These are phyloP conservation scores for Aureobasidium sp. DNA, from an alignment of 2,329 filamentous ascomycete species.

Conservation along the genomic window DNA sequence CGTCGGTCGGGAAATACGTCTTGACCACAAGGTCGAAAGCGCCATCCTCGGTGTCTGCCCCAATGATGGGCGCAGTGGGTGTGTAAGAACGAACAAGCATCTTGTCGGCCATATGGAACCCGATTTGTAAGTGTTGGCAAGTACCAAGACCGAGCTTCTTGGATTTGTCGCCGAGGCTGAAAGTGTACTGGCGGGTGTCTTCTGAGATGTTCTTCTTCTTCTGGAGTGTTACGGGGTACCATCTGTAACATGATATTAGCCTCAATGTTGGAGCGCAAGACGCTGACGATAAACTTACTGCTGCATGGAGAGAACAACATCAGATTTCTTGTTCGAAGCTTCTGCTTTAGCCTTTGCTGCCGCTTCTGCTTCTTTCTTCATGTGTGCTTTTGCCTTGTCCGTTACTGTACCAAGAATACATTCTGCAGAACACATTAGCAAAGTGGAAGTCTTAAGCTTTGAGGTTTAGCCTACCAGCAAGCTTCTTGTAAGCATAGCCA, in stretches of 20 bases:
- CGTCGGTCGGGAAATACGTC: slow-evolving; percentile 44
- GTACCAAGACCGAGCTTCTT: slow-evolving; percentile 43
- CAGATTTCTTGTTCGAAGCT: slow-evolving; percentile 23
- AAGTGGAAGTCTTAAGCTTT: no score
- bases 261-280: slow-evolving; percentile 20
- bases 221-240: slow-evolving; percentile 40
- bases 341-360: slow-evolving; percentile 34
- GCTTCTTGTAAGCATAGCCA: slow-evolving; percentile 44
- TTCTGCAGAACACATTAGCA: slow-evolving; percentile 30
- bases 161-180: slow-evolving; percentile 36
- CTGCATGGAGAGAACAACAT: slow-evolving; percentile 25
- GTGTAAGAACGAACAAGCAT: slow-evolving; percentile 48
- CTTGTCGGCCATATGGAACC: slow-evolving; percentile 46
- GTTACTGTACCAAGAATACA: slow-evolving; percentile 46
- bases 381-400: slow-evolving; percentile 42
- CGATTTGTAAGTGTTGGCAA: slow-evolving; percentile 48
- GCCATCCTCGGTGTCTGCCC: slow-evolving; percentile 24
- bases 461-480: slow-evolving; percentile 30
- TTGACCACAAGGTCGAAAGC: slow-evolving; percentile 47
- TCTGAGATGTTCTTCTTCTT: slow-evolving; percentile 35
- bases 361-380: slow-evolving; percentile 39
- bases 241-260: slow-evolving; percentile 30
- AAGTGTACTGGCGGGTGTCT: slow-evolving; percentile 43
- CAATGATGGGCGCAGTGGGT: slow-evolving; percentile 41
- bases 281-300: not conserved